Evolutionary conservation across 1,284 basidiomycete genomes (phyloP).

Genomic region (Trichosporon asahii): DNA sequence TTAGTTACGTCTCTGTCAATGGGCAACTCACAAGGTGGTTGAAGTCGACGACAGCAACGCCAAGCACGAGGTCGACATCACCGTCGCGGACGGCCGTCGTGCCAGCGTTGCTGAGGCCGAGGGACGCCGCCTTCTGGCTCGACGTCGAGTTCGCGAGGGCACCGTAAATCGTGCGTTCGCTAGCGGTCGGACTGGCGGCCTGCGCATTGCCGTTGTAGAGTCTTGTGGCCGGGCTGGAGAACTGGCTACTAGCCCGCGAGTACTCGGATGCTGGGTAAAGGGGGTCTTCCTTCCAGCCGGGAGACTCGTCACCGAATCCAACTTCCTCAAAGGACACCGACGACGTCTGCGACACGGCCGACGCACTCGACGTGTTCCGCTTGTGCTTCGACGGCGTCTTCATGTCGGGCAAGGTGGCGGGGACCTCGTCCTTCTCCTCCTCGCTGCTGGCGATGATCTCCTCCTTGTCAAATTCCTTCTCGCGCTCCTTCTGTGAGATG

Average conservation of each 20-base stretch:
- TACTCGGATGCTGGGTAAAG: slow-evolving; percentile 1
- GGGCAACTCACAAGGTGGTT: slow-evolving; percentile 78
- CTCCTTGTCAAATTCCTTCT: background rate
- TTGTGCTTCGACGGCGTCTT: background rate
- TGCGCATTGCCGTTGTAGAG: background rate
- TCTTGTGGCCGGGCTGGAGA: background rate
- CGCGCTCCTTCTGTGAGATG: background rate
- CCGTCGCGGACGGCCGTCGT: slow-evolving; percentile 10
- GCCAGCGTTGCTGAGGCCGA: slow-evolving; percentile 1
- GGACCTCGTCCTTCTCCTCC: slow-evolving; percentile 6
- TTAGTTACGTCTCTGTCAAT: no score
- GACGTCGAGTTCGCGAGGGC: background rate
- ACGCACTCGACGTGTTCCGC: background rate
- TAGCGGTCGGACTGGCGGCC: background rate
- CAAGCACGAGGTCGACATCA: slow-evolving; percentile 56
- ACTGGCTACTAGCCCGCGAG: background rate
- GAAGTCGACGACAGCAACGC: slow-evolving; percentile 83
- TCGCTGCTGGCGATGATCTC: background rate
- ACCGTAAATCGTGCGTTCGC: slow-evolving; percentile 12
- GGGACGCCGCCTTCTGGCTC: background rate
- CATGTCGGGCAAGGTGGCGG: background rate
- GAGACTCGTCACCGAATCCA: slow-evolving; percentile 22
- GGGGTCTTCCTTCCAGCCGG: slow-evolving; percentile 23
- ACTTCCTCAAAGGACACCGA: slow-evolving; percentile 24
- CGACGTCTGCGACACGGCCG: slow-evolving; percentile 1